phyloP scores from a whole-genome alignment of 805 yeast genomes.

The Kurtzmaniella fragi region DNA sequence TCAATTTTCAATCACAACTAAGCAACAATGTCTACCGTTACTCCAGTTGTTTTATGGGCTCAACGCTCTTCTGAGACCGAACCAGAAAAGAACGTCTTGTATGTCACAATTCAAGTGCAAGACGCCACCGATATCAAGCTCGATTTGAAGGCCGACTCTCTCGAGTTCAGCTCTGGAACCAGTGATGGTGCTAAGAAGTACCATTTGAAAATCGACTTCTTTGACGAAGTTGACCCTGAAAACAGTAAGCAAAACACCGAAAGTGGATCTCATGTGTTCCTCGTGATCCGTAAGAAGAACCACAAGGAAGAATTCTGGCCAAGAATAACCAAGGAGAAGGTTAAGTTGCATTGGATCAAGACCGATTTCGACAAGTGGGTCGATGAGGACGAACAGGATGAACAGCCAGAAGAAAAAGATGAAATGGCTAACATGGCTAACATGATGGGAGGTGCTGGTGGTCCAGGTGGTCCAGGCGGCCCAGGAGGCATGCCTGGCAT shows the following conservation, averaged over 20 bases:
- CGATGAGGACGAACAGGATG: slow-evolving; percentile 96
- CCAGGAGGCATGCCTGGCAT: slow-evolving; percentile 25
- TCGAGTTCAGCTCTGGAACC: slow-evolving; percentile 48
- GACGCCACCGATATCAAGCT: slow-evolving; percentile 64
- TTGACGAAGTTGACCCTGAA: slow-evolving; percentile 64
- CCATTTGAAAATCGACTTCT: slow-evolving; percentile 69
- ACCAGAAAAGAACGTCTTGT: slow-evolving; percentile 67
- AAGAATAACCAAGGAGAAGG: slow-evolving; percentile 82
- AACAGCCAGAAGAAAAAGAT: slow-evolving; percentile 44
- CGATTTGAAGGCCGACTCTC: slow-evolving; percentile 49
- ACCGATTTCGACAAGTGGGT: slow-evolving; percentile 98
- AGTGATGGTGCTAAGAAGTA: slow-evolving; percentile 48
- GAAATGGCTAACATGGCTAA: slow-evolving; percentile 30
- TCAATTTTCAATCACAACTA: background rate
- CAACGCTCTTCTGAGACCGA: slow-evolving; percentile 85
- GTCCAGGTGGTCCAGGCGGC: slow-evolving; percentile 15
- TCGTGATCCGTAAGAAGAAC: slow-evolving; percentile 67
- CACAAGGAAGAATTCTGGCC: slow-evolving; percentile 87
- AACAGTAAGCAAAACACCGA: slow-evolving; percentile 53
- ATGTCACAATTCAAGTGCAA: slow-evolving; percentile 65
- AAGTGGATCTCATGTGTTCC: slow-evolving; percentile 55
- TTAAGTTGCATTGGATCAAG: slow-evolving; percentile 72
- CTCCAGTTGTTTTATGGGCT: slow-evolving; percentile 82
- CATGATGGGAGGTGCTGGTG: slow-evolving; percentile 17
- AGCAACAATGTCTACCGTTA: slow-evolving; percentile 16